Evolutionary conservation across 78 protist genomes (phyloP).

Genomic region (Capsaspora owczarzaki): DNA sequence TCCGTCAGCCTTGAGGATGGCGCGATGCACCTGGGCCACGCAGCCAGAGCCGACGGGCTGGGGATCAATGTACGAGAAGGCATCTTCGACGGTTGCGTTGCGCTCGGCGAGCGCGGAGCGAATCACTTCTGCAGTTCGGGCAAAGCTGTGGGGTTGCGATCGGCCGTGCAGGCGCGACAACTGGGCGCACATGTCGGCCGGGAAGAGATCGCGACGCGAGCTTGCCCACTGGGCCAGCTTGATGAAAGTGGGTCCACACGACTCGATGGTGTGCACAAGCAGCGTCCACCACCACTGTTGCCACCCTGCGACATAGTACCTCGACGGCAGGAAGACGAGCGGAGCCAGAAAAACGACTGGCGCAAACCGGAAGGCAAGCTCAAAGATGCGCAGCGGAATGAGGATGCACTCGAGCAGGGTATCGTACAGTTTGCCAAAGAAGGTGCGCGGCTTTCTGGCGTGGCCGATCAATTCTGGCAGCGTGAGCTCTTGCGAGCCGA

Average conservation of each 20-base stretch:
- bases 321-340: not conserved
- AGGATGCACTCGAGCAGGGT: too few species aligned
- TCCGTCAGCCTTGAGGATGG: not conserved
- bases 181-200: slow-evolving; percentile 5
- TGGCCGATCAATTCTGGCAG: too few species aligned
- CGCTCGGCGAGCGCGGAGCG: not conserved
- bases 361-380: not conserved
- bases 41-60: slow-evolving; percentile 21
- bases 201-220: slow-evolving; percentile 28
- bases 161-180: not conserved
- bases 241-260: slow-evolving; percentile 14
- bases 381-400: not conserved
- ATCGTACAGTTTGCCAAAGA: too few species aligned
- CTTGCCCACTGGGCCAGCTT: slow-evolving; percentile 47
- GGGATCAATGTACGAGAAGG: not conserved
- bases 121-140: too few species aligned
- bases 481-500: too few species aligned
- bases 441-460: too few species aligned
- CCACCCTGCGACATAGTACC: too few species aligned
- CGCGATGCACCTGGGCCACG: slow-evolving; percentile 35
- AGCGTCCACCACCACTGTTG: not conserved
- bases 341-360: not conserved
- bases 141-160: not conserved
- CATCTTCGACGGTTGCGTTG: not conserved
- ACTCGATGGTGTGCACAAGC: slow-evolving; percentile 4